Evolutionary conservation across 345 rosid species (phyloP).

Genomic region (Populus ilicifolia): DNA sequence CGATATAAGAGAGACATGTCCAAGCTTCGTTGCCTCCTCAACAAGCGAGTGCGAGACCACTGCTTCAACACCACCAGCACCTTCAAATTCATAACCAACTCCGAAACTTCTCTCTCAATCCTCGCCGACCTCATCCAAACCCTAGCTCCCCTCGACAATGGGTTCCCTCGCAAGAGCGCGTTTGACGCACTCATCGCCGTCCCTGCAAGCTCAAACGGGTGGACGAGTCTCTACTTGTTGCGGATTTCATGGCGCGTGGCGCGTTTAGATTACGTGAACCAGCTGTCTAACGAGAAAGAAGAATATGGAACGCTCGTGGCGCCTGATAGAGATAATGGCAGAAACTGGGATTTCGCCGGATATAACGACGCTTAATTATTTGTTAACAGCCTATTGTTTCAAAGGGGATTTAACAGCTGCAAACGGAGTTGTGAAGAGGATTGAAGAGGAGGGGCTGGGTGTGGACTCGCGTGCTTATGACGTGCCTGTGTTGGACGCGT

Average conservation of each 20-base stretch:
- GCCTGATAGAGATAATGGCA: slow-evolving; percentile 40
- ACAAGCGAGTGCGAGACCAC: slow-evolving; percentile 48
- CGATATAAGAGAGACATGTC: slow-evolving; percentile 50
- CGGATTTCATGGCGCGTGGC: slow-evolving; percentile 36
- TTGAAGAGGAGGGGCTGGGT: slow-evolving; percentile 41
- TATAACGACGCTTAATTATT: slow-evolving; percentile 47
- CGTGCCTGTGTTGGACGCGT: slow-evolving; percentile 69
- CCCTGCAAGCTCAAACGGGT: slow-evolving; percentile 48
- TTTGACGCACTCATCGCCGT: slow-evolving; percentile 56
- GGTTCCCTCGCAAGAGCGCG: slow-evolving; percentile 48
- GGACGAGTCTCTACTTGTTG: slow-evolving; percentile 39
- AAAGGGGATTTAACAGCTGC: slow-evolving; percentile 42
- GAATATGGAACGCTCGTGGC: slow-evolving; percentile 45
- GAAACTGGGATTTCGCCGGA: slow-evolving; percentile 35
- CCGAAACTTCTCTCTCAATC: slow-evolving; percentile 35
- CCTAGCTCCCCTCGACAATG: slow-evolving; percentile 46
- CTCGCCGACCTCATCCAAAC: slow-evolving; percentile 43
- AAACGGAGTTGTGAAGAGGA: slow-evolving; percentile 41
- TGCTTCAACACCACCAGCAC: slow-evolving; percentile 61
- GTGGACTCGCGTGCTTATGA: slow-evolving; percentile 59
- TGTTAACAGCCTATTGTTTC: slow-evolving; percentile 44
- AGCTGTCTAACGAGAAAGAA: slow-evolving; percentile 34
- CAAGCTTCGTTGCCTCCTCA: slow-evolving; percentile 49
- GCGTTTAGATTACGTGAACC: slow-evolving; percentile 27
- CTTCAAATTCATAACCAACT: slow-evolving; percentile 59